These are phyloP conservation scores for Fonsecaea nubica DNA, from an alignment of 2,329 filamentous ascomycete genomes.

Conservation along the genomic window DNA sequence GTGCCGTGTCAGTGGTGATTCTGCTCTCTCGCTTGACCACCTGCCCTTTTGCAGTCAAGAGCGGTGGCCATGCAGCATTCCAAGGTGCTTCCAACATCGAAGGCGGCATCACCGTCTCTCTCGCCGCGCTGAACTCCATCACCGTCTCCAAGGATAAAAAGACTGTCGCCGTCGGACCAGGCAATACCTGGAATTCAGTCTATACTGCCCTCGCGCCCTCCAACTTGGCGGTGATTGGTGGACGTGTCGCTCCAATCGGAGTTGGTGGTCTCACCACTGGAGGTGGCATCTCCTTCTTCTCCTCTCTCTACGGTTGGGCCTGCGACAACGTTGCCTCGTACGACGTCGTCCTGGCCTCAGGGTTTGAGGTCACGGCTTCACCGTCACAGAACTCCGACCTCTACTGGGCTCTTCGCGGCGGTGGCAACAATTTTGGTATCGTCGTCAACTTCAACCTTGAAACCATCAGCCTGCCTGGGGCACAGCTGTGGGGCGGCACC, in stretches of 20 bases:
- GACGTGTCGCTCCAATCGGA: constrained; percentile 43
- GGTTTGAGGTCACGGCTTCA: constrained; percentile 45
- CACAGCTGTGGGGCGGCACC: constrained; percentile 34
- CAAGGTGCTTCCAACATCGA: constrained; percentile 60
- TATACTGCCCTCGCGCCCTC: constrained; percentile 44
- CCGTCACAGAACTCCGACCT: constrained; percentile 45
- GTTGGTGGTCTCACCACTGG: constrained; percentile 35
- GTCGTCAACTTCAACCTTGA: constrained; percentile 51
- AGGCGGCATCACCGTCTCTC: constrained; percentile 48
- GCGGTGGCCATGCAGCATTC: constrained; percentile 65
- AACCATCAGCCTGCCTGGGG: constrained; percentile 35
- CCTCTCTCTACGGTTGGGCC: constrained; percentile 34
- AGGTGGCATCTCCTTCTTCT: constrained; percentile 34
- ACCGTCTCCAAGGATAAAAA: constrained; percentile 41
- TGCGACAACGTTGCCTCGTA: constrained; percentile 39
- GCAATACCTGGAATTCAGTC: constrained; percentile 47
- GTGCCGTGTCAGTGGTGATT: constrained; percentile 45
- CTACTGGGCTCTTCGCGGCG: constrained; percentile 51
- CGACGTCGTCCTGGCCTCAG: constrained; percentile 37
- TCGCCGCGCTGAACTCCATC: constrained; percentile 44
- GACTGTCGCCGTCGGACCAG: constrained; percentile 44
- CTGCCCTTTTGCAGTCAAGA: constrained; percentile 61
- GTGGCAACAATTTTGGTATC: constrained; percentile 50
- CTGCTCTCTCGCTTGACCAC: constrained; percentile 42
- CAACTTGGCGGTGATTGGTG: constrained; percentile 46